Conservation (phyloP, 2,329 filamentous ascomycete genomes). For the Diaporthe sp. region DNA sequence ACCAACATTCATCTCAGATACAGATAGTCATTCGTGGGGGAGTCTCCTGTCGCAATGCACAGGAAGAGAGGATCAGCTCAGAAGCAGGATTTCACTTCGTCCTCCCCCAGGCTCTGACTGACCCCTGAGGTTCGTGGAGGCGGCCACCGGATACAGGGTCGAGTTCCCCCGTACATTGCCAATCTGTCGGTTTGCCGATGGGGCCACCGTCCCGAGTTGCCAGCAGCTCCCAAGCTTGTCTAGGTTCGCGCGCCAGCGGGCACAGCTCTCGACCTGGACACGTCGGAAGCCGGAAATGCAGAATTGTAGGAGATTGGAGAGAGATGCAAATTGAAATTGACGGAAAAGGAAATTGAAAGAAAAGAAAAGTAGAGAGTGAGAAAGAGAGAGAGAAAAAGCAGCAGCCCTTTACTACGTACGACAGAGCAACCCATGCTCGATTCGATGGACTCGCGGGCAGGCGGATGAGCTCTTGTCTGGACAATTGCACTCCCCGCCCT, state of each 20-base stretch:
- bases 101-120: constrained; percentile 10
- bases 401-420: not conserved
- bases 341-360: not conserved
- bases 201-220: not conserved
- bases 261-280: not conserved
- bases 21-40: not conserved
- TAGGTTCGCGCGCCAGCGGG: not conserved
- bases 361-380: not conserved
- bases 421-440: not conserved
- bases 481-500: not conserved
- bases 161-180: constrained; percentile 16
- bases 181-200: constrained; percentile 16
- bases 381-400: not conserved
- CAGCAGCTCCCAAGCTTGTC: not conserved
- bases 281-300: not conserved
- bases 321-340: not conserved
- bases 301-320: too few relatives aligned
- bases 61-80: constrained; percentile 8
- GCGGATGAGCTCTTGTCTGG: not conserved
- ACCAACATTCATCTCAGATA: constrained; percentile 1
- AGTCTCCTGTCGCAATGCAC: not conserved
- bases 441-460: not conserved
- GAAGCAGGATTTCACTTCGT: constrained; percentile 1
- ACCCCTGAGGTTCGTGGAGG: constrained; percentile 21
- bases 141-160: not conserved